phyloP scores from a whole-genome alignment of 2,329 filamentous ascomycete genomes.

The Aspergillus udagawae region DNA sequence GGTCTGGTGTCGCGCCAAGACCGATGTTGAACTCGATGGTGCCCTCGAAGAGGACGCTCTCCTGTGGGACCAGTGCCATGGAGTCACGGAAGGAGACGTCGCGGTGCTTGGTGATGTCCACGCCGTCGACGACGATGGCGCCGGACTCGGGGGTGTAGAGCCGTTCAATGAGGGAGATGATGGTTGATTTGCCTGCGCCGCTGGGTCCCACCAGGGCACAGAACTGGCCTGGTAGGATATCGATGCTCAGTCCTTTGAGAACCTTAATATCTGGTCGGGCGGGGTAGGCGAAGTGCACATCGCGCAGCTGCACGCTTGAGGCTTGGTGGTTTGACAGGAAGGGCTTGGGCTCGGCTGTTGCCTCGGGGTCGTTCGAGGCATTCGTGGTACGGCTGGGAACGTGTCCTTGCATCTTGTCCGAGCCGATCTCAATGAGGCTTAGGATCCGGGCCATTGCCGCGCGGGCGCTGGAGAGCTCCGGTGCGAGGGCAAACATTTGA shows the following conservation, averaged over 20 bases:
- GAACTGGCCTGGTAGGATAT: conserved; percentile 44
- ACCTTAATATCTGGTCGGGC: conserved; percentile 58
- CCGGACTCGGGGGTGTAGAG: conserved; percentile 53
- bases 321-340: conserved; percentile 25
- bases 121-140: conserved; percentile 49
- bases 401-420: conserved; percentile 27
- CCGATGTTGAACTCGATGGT: conserved; percentile 46
- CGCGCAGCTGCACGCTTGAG: conserved; percentile 50
- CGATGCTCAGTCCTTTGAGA: conserved; percentile 53
- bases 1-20: conserved; percentile 47
- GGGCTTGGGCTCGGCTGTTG: conserved; percentile 14
- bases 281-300: conserved; percentile 64
- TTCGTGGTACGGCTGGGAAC: conserved; percentile 7
- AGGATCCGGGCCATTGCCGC: conserved; percentile 58
- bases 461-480: conserved; percentile 66
- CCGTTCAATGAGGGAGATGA: conserved; percentile 54
- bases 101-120: conserved; percentile 41
- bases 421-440: conserved; percentile 37
- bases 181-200: conserved; percentile 65
- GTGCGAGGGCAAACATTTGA: conserved; percentile 70
- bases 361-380: conserved; percentile 23
- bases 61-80: conserved; percentile 47
- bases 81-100: conserved; percentile 40
- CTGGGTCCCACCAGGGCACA: conserved; percentile 62
- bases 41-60: conserved; percentile 47